Evolutionary conservation across 2,329 filamentous ascomycete genomes (phyloP).

Genomic region (Knoxdaviesia capensis): DNA sequence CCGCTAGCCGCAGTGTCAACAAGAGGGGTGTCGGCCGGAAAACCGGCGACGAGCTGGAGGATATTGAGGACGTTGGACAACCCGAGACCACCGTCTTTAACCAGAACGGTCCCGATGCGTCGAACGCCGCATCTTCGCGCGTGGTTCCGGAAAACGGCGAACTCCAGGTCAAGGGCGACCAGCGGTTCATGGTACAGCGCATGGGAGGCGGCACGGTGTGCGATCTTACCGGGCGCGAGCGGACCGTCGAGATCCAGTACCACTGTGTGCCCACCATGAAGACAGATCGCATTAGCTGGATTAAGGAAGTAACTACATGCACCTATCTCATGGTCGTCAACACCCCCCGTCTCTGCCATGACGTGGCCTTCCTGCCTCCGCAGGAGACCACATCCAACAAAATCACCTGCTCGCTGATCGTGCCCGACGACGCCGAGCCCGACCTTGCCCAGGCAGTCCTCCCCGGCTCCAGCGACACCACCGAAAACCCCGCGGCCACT

Average conservation of each 20-base stretch:
- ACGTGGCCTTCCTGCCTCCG: slow-evolving; percentile 69
- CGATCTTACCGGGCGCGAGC: slow-evolving; percentile 63
- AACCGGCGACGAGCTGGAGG: slow-evolving; percentile 3
- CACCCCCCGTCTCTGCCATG: slow-evolving; percentile 71
- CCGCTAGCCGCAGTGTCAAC: slow-evolving; percentile 1
- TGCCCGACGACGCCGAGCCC: slow-evolving; percentile 21
- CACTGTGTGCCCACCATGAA: slow-evolving; percentile 58
- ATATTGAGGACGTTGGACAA: neutral
- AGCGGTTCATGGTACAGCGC: slow-evolving; percentile 68
- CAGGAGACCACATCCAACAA: slow-evolving; percentile 56
- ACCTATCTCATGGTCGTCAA: slow-evolving; percentile 86
- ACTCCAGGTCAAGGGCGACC: slow-evolving; percentile 64
- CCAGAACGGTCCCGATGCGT: slow-evolving; percentile 5
- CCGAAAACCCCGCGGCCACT: slow-evolving; percentile 8
- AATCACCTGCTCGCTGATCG: slow-evolving; percentile 57
- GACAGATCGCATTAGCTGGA: slow-evolving; percentile 65
- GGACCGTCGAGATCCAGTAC: slow-evolving; percentile 68
- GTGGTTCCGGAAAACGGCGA: slow-evolving; percentile 28
- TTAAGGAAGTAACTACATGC: slow-evolving; percentile 83
- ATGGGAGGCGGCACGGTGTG: slow-evolving; percentile 64
- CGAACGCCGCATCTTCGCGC: slow-evolving; percentile 3
- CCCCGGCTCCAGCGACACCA: neutral
- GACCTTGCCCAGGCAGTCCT: slow-evolving; percentile 1
- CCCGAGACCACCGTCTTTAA: slow-evolving; percentile 6
- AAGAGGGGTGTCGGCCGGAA: too few relatives aligned